Percentiles rank a stretch among this genome's conserved stretches.
Evolutionary conservation across 2,329 filamentous ascomycete species (phyloP).

Genomic region (Calonectria pseudoreteaudii): DNA sequence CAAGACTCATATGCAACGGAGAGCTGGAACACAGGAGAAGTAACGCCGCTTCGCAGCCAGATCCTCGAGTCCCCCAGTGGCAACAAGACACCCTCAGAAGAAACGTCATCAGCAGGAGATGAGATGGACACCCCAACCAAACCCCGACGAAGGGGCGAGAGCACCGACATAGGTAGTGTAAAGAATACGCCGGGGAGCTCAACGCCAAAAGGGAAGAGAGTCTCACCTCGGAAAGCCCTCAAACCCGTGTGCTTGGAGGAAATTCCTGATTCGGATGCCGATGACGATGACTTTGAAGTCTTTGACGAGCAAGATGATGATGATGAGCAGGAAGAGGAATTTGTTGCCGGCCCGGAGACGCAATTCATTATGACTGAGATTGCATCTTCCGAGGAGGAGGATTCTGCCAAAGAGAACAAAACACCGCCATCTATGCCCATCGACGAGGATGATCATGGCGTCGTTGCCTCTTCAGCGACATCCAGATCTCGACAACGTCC

Average conservation of each 20-base stretch:
- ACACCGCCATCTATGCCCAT: slow-evolving; percentile 17
- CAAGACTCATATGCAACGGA: slow-evolving; percentile 59
- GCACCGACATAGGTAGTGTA: slow-evolving; percentile 35
- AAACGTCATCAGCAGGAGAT: slow-evolving; percentile 37
- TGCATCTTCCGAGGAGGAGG: slow-evolving; percentile 41
- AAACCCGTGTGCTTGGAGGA: slow-evolving; percentile 51
- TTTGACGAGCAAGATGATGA: slow-evolving; percentile 23
- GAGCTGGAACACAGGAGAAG: slow-evolving; percentile 44
- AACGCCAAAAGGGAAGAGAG: slow-evolving; percentile 33
- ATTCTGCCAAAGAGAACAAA: slow-evolving; percentile 15
- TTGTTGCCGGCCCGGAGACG: slow-evolving; percentile 48
- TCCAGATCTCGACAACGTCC: slow-evolving; percentile 21
- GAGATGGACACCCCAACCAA: slow-evolving; percentile 42
- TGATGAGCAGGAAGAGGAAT: slow-evolving; percentile 32
- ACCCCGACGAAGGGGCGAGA: slow-evolving; percentile 28
- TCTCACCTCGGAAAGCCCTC: slow-evolving; percentile 33
- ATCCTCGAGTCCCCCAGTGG: slow-evolving; percentile 28
- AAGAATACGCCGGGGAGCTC: slow-evolving; percentile 26
- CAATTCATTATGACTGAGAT: slow-evolving; percentile 50
- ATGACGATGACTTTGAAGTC: slow-evolving; percentile 45
- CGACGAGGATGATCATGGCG: neutral
- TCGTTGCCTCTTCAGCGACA: slow-evolving; percentile 28
- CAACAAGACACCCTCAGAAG: slow-evolving; percentile 7
- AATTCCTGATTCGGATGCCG: slow-evolving; percentile 65
- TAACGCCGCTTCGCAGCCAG: slow-evolving; percentile 36